Conservation (phyloP, 352 stramenopile species). For the Phytophthora sp. region DNA sequence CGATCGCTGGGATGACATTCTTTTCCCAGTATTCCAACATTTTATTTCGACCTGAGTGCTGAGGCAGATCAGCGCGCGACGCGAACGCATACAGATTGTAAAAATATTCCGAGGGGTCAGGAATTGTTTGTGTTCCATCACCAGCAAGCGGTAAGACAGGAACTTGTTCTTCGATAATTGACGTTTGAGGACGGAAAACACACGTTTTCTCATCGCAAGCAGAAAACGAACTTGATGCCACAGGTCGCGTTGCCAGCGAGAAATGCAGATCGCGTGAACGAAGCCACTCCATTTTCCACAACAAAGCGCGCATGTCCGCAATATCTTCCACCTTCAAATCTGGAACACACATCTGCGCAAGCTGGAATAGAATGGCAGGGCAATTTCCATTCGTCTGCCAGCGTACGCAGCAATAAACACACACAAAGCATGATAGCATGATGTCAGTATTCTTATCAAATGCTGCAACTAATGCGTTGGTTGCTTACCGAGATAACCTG, state of each 20-base stretch:
- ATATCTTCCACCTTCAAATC: conserved; percentile 44
- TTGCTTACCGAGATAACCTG: conserved; percentile 58
- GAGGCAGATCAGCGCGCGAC: conserved; percentile 60
- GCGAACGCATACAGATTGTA: conserved; percentile 81
- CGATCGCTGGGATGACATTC: conserved; percentile 84
- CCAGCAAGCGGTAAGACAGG: not conserved
- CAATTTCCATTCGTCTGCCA: conserved; percentile 66
- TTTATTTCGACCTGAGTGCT: conserved; percentile 80
- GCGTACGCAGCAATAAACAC: too few species aligned
- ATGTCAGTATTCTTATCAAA: not conserved
- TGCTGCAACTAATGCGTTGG: not conserved
- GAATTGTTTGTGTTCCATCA: conserved; percentile 6
- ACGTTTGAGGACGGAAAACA: conserved; percentile 26
- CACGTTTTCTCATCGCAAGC: conserved; percentile 38
- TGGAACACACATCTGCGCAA: conserved; percentile 62
- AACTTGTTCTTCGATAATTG: conserved; percentile 16
- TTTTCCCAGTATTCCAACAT: conserved; percentile 87
- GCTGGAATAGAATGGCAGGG: conserved; percentile 60
- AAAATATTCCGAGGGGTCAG: conserved; percentile 51
- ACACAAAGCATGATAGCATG: too few species aligned
- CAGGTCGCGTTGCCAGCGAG: conserved; percentile 49
- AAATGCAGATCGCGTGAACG: conserved; percentile 46
- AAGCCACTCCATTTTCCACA: conserved; percentile 58
- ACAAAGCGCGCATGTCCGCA: conserved; percentile 36
- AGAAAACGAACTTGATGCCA: conserved; percentile 44